Evolutionary conservation across 306 rosid species (phyloP), one percentile per base, ranked within the genome.

Genomic region (Purshia tridentata): DNA sequence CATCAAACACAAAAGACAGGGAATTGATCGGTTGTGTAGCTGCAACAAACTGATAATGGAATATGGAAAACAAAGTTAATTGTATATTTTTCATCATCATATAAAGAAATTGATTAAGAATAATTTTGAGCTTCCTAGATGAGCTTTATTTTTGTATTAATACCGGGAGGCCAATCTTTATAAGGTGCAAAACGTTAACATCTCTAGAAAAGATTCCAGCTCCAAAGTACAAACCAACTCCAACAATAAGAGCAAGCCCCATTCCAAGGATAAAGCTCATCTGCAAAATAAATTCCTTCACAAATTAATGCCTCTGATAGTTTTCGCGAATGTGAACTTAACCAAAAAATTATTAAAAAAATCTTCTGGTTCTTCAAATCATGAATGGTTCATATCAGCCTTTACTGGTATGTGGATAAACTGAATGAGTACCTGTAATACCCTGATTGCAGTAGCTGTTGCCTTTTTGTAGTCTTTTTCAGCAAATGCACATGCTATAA

Each of bases 1-100:
- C 99, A 67, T 95, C 99, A 60, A 95, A 95, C 23, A 90, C 98
- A 57, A 95, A 95, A 29, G 98, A 91, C 65, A 95, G 81, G 16
- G 99, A 78, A 64, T 95, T 95, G 63, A 95, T 78, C 18, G 99
- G 99, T 81, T 95, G 99, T 59, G 99, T 88, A 15, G 93, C 98
- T 81, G 99, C 97, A 44, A 95, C 92, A 78, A 95, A 95, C 99
- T 94, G 88, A 72, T n/a, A n/a, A n/a, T 23, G 42, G 11, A 29
- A 29, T 29, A 62, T 69, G 68, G 37, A 45, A 56, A 73, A 39
- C 49, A 50, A 62, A 23, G n/a, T 63, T 15, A 74, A 54, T 42
- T 37, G 0, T 6, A 53, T 12, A 37, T 6, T 19, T 42, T 63
- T 40, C 67, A 72, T 12, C 42, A n/a, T n/a, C 2, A 29, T 29